phyloP scores from a whole-genome alignment of 2,329 filamentous ascomycete species.

The Fusarium sp. region DNA sequence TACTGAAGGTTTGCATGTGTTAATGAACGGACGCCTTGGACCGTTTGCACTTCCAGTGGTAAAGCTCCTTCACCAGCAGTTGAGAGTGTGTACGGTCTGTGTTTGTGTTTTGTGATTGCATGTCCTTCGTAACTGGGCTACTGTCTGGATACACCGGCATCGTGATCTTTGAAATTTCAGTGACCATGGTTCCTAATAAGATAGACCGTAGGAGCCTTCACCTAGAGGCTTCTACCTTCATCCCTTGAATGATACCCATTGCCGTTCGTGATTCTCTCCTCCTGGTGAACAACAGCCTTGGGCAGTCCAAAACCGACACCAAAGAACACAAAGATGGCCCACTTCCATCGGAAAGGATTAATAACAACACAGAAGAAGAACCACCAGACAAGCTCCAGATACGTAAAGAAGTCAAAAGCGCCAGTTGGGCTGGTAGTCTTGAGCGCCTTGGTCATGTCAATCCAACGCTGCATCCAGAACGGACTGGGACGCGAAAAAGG shows the following conservation, averaged over 20 bases:
- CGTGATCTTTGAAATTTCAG: neutral
- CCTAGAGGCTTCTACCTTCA: conserved; percentile 36
- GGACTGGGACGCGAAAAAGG: conserved; percentile 79
- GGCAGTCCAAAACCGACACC: conserved; percentile 78
- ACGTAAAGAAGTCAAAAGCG: conserved; percentile 92
- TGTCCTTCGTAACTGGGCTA: too few species aligned
- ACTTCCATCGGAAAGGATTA: conserved; percentile 93
- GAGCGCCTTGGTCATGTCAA: conserved; percentile 82
- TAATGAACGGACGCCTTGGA: too few species aligned
- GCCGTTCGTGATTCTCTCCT: conserved; percentile 65
- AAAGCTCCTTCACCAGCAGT: too few species aligned
- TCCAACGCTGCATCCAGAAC: conserved; percentile 86
- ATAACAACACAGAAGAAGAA: conserved; percentile 82
- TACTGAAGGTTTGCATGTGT: neutral
- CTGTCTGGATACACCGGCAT: too few species aligned
- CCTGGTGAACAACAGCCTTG: conserved; percentile 73
- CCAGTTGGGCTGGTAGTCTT: conserved; percentile 78
- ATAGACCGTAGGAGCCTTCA: rapidly evolving
- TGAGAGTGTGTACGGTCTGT: too few species aligned
- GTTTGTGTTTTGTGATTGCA: too few species aligned
- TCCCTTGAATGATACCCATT: conserved; percentile 38
- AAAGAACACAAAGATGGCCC: conserved; percentile 85
- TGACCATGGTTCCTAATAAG: neutral
- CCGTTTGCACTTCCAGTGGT: too few species aligned
- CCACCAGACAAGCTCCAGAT: conserved; percentile 87